These are phyloP conservation scores for Gonapodya prolifera DNA, from an alignment of 192 early-diverging fungal species.

Conservation along the genomic window DNA sequence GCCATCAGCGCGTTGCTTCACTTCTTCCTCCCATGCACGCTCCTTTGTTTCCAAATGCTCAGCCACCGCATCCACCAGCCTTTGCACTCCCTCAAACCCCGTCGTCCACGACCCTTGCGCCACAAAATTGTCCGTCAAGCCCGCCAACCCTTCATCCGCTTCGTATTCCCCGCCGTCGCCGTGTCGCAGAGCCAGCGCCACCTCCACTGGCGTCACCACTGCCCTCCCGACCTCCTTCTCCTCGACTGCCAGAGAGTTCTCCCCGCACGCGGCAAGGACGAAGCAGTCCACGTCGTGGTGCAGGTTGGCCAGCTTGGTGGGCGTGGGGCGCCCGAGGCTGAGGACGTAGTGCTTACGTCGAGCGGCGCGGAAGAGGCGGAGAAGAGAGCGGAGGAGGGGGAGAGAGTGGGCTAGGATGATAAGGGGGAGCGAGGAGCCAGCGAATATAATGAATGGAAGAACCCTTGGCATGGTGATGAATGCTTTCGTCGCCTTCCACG, in stretches of 20 bases:
- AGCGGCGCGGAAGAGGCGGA: conserved; percentile 1
- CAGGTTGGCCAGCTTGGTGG: conserved; percentile 94
- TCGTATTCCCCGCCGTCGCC: neutral
- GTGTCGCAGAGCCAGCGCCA: neutral
- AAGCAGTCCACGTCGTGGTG: conserved; percentile 80
- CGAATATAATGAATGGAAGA: neutral
- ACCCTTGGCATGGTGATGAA: neutral
- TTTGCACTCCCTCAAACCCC: neutral
- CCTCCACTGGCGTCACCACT: neutral
- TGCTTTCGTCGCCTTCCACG: neutral
- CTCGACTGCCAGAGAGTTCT: conserved; percentile 85
- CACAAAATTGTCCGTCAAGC: neutral
- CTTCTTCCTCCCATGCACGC: neutral
- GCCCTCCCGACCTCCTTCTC: conserved; percentile 13
- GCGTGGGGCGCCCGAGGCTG: conserved; percentile 87
- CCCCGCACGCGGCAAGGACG: conserved; percentile 85
- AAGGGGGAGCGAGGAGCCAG: neutral
- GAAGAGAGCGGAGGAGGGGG: neutral
- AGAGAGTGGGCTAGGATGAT: conserved; percentile 10
- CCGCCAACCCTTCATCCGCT: neutral
- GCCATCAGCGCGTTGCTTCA: neutral
- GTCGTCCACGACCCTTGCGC: neutral
- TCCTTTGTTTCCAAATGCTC: neutral
- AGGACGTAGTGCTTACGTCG: conserved; percentile 37
- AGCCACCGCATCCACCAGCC: neutral